phyloP scores from a whole-genome alignment of 805 yeast genomes.

The Kuraishia piskuri region DNA sequence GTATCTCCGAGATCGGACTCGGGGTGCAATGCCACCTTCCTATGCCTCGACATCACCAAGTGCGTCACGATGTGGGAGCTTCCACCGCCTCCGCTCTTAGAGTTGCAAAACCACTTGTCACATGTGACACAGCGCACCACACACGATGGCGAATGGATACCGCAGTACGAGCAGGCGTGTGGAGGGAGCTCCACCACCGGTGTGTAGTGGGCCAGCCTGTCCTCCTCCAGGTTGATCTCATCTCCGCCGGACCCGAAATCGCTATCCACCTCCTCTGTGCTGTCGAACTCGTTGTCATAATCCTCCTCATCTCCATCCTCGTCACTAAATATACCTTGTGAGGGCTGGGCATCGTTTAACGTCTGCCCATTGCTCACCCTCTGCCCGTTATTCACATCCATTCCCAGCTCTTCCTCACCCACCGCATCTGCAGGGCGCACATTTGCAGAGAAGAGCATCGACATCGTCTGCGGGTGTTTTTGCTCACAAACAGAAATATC shows the following conservation, averaged over 20 bases:
- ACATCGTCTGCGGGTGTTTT: background rate
- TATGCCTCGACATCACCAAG: slow-evolving; percentile 72
- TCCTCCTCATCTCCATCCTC: background rate
- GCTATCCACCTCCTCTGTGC: background rate
- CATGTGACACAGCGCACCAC: slow-evolving; percentile 74
- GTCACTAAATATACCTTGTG: too few relatives aligned
- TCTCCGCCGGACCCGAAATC: background rate
- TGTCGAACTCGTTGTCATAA: background rate
- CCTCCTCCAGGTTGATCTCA: background rate
- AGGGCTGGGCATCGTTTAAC: too few relatives aligned
- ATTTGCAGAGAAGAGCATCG: background rate
- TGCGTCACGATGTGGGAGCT: slow-evolving; percentile 80
- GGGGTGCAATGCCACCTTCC: slow-evolving; percentile 63
- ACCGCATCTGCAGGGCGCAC: background rate
- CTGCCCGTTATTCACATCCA: background rate
- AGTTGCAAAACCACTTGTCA: slow-evolving; percentile 85
- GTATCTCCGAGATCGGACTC: slow-evolving; percentile 85
- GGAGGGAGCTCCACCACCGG: slow-evolving; percentile 13
- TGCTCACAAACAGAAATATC: background rate
- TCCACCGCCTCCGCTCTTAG: slow-evolving; percentile 39
- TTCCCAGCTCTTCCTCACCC: background rate
- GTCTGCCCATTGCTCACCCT: too few relatives aligned
- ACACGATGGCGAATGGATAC: slow-evolving; percentile 51
- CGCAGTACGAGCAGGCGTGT: slow-evolving; percentile 61
- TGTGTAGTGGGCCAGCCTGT: slow-evolving; percentile 1